Percentiles rank a stretch among this genome's conserved stretches.
Evolutionary conservation across 257 asterid species (phyloP).

Genomic region (Fraxinus americana): DNA sequence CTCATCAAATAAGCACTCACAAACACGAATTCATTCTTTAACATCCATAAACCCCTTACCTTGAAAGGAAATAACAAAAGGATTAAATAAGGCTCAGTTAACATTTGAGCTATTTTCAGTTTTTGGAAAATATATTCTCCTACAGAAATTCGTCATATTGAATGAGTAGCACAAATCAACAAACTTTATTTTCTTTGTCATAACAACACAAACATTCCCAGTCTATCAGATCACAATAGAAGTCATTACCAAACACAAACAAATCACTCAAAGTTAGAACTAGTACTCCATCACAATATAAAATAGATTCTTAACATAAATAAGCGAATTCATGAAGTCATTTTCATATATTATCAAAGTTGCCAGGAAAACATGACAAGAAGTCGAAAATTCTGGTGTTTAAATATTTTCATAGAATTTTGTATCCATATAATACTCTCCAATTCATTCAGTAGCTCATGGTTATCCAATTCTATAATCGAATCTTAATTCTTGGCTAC

Average conservation of each 20-base stretch:
- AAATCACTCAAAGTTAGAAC: background rate
- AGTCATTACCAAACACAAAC: background rate
- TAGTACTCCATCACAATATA: background rate
- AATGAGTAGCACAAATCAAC: no score
- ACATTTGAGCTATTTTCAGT: no score
- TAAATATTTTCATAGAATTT: background rate
- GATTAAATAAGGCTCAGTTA: no score
- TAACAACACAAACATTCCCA: background rate
- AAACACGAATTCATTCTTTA: no score
- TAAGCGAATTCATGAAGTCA: background rate
- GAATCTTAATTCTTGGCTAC: conserved; percentile 3
- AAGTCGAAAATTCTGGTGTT: background rate
- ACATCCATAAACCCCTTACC: no score
- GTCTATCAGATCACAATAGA: background rate
- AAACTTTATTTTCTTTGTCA: background rate
- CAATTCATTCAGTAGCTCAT: conserved; percentile 3
- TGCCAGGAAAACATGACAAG: background rate
- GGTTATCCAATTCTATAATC: background rate
- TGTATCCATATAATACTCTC: background rate
- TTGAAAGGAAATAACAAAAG: no score
- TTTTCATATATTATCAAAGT: background rate
- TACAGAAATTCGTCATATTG: background rate
- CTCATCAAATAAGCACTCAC: background rate
- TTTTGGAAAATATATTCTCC: no score
- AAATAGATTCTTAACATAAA: background rate